Percentiles rank a stretch among this genome's conserved stretches.
Evolutionary conservation across 495 filamentous ascomycete species (phyloP).

Genomic region (Xylaria castorea): DNA sequence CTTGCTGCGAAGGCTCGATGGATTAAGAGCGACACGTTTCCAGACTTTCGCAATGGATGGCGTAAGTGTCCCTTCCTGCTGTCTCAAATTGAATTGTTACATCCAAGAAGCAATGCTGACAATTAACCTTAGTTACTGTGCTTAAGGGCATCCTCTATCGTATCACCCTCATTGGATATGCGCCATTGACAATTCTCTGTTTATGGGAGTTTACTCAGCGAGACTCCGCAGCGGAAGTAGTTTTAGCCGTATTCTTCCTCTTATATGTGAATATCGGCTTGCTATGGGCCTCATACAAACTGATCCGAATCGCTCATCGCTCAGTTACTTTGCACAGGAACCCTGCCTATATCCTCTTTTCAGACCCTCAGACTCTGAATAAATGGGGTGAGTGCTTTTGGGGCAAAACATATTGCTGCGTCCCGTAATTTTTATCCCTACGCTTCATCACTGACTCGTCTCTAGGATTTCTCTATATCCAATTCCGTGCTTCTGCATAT

Average conservation of each 20-base stretch:
- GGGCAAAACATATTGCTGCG: not conserved
- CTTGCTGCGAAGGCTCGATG: conserved; percentile 69
- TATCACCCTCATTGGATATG: conserved; percentile 88
- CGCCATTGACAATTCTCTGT: conserved; percentile 87
- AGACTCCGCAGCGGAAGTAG: conserved; percentile 86
- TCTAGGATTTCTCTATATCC: conserved; percentile 87
- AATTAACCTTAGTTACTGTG: conserved; percentile 57
- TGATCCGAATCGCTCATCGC: conserved; percentile 84
- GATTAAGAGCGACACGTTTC: conserved; percentile 87
- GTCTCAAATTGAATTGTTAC: not conserved
- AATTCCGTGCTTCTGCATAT: conserved; percentile 95
- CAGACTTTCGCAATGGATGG: conserved; percentile 94
- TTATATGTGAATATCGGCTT: conserved; percentile 79
- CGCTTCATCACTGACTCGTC: conserved; percentile 9
- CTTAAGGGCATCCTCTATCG: conserved; percentile 93
- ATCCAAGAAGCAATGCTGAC: not conserved
- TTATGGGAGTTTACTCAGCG: conserved; percentile 90
- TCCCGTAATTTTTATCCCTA: not conserved
- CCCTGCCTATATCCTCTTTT: conserved; percentile 96
- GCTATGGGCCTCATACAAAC: conserved; percentile 86
- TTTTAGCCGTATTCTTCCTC: conserved; percentile 89
- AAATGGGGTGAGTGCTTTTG: conserved; percentile 72
- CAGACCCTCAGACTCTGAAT: conserved; percentile 88
- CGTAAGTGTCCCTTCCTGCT: conserved; percentile 27
- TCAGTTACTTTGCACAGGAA: conserved; percentile 92